Evolutionary conservation across 208 protist genomes (phyloP).

Genomic region (Trypanosoma congolense): DNA sequence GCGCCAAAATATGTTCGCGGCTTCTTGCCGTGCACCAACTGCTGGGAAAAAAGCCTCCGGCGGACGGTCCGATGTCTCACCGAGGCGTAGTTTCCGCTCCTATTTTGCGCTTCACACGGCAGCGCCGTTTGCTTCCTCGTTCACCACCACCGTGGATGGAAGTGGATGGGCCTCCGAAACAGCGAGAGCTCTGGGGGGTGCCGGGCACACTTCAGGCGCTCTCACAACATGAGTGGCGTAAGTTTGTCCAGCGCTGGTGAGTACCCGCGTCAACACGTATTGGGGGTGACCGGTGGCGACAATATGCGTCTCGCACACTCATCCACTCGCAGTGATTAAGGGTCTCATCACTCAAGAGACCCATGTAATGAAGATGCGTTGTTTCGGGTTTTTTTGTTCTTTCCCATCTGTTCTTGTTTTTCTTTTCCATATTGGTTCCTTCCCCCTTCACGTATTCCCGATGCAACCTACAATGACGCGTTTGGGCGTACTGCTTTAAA

Average conservation of each 20-base stretch:
- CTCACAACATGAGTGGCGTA: slow-evolving; percentile 14
- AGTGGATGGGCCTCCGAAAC: background rate
- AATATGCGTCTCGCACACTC: too few relatives aligned
- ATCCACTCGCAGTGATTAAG: too few relatives aligned
- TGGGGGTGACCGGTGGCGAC: background rate
- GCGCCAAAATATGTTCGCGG: slow-evolving; percentile 8
- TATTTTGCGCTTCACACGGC: slow-evolving; percentile 9
- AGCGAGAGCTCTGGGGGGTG: slow-evolving; percentile 7
- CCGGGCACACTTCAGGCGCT: slow-evolving; percentile 2
- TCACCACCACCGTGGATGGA: slow-evolving; percentile 1
- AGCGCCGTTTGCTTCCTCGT: slow-evolving; percentile 10
- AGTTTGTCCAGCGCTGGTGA: slow-evolving; percentile 5
- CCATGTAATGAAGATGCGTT: too few relatives aligned
- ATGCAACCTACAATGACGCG: too few relatives aligned
- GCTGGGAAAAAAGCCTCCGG: slow-evolving; percentile 1
- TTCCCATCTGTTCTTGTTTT: too few relatives aligned
- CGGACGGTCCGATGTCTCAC: background rate
- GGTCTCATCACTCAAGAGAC: too few relatives aligned
- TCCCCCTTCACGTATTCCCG: too few relatives aligned
- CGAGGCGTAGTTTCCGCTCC: background rate
- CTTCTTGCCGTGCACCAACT: slow-evolving; percentile 6
- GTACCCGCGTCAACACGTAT: background rate
- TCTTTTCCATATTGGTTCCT: too few relatives aligned
- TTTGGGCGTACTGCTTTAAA: too few relatives aligned
- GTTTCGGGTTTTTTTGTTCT: too few relatives aligned